These are phyloP conservation scores for Anthostomella pinea DNA, from an alignment of 2,329 filamentous ascomycete genomes.

Conservation along the genomic window DNA sequence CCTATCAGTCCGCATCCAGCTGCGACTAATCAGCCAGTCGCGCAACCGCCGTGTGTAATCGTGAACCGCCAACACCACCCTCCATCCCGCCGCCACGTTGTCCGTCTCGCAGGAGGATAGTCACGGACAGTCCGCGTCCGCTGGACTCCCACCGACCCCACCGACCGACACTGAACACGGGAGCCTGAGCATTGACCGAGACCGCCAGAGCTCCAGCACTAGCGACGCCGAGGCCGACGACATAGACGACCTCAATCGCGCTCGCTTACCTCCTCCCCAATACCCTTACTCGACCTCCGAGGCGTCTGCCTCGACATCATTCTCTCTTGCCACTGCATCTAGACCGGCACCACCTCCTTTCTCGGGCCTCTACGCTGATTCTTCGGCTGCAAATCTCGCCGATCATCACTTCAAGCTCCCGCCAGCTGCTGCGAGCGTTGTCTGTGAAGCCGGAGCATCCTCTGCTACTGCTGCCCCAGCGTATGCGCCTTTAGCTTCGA, in stretches of 20 bases:
- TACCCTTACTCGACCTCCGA: slow-evolving; percentile 61
- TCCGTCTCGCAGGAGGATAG: slow-evolving; percentile 43
- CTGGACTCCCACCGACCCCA: slow-evolving; percentile 34
- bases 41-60: slow-evolving; percentile 23
- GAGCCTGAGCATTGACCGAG: slow-evolving; percentile 31
- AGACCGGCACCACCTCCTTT: slow-evolving; percentile 54
- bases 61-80: slow-evolving; percentile 18
- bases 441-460: slow-evolving; percentile 32
- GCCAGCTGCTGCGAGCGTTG: slow-evolving; percentile 18
- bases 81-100: slow-evolving; percentile 43
- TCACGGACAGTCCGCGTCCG: slow-evolving; percentile 44
- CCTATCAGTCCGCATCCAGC: slow-evolving; percentile 4
- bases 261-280: slow-evolving; percentile 55
- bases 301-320: slow-evolving; percentile 45
- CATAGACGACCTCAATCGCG: slow-evolving; percentile 32
- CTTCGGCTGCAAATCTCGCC: slow-evolving; percentile 26
- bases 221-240: slow-evolving; percentile 31
- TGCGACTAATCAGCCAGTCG: slow-evolving; percentile 19
- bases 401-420: slow-evolving; percentile 31
- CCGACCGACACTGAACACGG: slow-evolving; percentile 23
- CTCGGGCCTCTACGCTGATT: slow-evolving; percentile 54
- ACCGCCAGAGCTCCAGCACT: no score
- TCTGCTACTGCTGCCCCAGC: slow-evolving; percentile 51
- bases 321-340: slow-evolving; percentile 27
- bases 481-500: slow-evolving; percentile 46